Evolutionary conservation across 2,329 filamentous ascomycete genomes (phyloP).

Genomic region (Graphiopsis chlorocephala): DNA sequence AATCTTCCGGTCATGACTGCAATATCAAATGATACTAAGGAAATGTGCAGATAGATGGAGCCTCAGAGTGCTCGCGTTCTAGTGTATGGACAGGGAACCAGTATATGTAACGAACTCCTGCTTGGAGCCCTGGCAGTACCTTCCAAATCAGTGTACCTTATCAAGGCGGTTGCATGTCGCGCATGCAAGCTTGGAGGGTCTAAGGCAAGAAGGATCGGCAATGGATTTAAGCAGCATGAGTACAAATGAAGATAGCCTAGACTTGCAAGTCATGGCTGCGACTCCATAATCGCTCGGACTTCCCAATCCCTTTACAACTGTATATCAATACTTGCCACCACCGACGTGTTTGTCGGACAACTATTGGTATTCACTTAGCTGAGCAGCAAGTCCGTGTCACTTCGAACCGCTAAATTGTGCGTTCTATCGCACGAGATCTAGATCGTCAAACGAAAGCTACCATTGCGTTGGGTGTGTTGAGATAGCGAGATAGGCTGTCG

Average conservation of each 20-base stretch:
- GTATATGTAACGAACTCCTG: not conserved
- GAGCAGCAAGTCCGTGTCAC: not conserved
- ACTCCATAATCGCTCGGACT: not conserved
- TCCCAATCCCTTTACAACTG: not conserved
- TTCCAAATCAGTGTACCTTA: not conserved
- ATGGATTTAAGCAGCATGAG: not conserved
- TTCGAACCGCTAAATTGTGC: not conserved
- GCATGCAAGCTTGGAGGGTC: not conserved
- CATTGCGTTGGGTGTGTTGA: not conserved
- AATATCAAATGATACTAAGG: not conserved
- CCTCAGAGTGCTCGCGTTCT: not conserved
- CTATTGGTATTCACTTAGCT: not conserved
- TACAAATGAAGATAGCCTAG: not conserved
- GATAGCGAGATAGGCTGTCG: not conserved
- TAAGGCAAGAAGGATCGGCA: not conserved
- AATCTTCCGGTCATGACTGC: constrained; percentile 23
- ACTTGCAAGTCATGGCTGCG: not conserved
- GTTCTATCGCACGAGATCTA: not conserved
- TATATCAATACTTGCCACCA: not conserved
- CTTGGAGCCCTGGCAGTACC: not conserved
- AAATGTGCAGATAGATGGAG: not conserved
- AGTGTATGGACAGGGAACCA: not conserved
- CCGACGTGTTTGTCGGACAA: not conserved
- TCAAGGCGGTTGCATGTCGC: not conserved
- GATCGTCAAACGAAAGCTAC: not conserved